phyloP scores from a whole-genome alignment of 2,329 filamentous ascomycete genomes.

The Trichoderma oligosporum region DNA sequence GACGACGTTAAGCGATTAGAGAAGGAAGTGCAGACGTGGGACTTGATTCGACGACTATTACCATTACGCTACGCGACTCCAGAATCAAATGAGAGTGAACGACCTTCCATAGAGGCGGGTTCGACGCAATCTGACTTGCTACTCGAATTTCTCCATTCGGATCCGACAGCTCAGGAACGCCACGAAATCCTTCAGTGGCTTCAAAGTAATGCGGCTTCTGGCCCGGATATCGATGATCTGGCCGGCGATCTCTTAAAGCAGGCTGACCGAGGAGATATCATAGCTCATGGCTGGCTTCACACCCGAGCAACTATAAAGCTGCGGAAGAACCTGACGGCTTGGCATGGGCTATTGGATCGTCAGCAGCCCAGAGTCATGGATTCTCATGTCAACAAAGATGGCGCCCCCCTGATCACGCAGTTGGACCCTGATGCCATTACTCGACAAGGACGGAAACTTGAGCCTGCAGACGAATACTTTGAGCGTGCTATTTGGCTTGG shows the following conservation, averaged over 20 bases:
- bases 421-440: constrained; percentile 88
- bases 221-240: constrained; percentile 69
- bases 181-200: constrained; percentile 81
- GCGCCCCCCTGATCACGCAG: constrained; percentile 71
- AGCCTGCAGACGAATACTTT: constrained; percentile 80
- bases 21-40: constrained; percentile 86
- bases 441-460: constrained; percentile 71
- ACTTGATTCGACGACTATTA: constrained; percentile 72
- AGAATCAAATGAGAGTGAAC: constrained; percentile 26
- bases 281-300: constrained; percentile 87
- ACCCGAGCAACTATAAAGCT: constrained; percentile 87
- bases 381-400: constrained; percentile 55
- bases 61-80: constrained; percentile 58
- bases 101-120: constrained; percentile 32
- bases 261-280: constrained; percentile 74
- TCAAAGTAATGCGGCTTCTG: constrained; percentile 68
- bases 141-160: constrained; percentile 69
- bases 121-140: constrained; percentile 40
- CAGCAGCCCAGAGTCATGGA: constrained; percentile 54
- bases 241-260: constrained; percentile 72
- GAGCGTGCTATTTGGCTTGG: constrained; percentile 89
- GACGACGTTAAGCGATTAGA: constrained; percentile 55
- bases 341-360: constrained; percentile 62
- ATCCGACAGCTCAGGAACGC: constrained; percentile 72
- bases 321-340: constrained; percentile 73